These are phyloP conservation scores for Letharia columbiana DNA, from an alignment of 495 filamentous ascomycete species.

Conservation along the genomic window DNA sequence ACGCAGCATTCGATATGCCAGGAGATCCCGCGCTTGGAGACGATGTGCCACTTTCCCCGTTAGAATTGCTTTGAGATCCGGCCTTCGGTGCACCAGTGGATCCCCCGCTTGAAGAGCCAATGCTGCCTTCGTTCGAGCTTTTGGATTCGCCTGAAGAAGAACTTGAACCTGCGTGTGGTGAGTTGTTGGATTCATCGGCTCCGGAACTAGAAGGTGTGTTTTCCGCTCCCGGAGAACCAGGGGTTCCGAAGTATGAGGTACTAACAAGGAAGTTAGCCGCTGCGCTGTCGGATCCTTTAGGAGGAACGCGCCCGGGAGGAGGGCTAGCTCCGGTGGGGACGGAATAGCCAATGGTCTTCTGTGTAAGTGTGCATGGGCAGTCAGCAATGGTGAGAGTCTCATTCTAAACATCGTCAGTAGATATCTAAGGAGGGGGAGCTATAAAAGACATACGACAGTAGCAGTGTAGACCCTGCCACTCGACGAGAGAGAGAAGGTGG, in stretches of 20 bases:
- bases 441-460: neutral
- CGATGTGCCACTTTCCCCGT: neutral
- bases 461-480: conserved; percentile 1
- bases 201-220: neutral
- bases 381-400: neutral
- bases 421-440: neutral
- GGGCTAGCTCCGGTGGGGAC: neutral
- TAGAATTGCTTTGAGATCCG: neutral
- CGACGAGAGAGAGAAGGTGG: neutral
- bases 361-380: neutral
- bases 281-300: neutral
- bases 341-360: neutral
- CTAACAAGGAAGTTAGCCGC: neutral
- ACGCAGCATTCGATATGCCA: neutral
- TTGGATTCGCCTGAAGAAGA: neutral
- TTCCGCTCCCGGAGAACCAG: neutral
- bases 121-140: neutral
- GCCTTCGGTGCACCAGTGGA: neutral
- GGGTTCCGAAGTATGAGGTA: neutral
- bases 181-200: neutral
- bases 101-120: neutral
- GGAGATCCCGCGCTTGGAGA: neutral
- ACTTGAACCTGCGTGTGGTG: neutral
- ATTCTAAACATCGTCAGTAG: neutral
- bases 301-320: neutral